phyloP scores from a whole-genome alignment of 2,329 filamentous ascomycete genomes.

The Epichloe scottii region DNA sequence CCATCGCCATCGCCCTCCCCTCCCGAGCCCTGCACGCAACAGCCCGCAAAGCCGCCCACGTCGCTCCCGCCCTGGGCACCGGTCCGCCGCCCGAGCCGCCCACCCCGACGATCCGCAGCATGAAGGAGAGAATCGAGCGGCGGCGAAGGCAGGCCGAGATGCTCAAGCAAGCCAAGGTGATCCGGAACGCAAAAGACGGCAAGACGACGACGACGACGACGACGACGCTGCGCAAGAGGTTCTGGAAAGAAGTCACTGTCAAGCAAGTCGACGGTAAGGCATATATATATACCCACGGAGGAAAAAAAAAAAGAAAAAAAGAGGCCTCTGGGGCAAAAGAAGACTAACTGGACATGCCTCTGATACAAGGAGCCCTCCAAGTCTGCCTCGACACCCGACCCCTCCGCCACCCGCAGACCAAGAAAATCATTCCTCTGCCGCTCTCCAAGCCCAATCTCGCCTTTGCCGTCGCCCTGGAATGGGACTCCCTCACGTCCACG shows the following conservation, averaged over 20 bases:
- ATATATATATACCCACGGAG: neutral
- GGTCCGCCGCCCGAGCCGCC: slow-evolving; percentile 49
- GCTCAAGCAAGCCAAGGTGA: slow-evolving; percentile 37
- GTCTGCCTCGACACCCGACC: slow-evolving; percentile 68
- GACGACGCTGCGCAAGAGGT: slow-evolving; percentile 52
- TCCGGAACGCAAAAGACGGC: slow-evolving; percentile 24
- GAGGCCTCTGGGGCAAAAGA: neutral
- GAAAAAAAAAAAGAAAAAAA: neutral
- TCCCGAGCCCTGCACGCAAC: slow-evolving; percentile 21
- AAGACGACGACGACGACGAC: slow-evolving; percentile 32
- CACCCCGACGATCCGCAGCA: slow-evolving; percentile 27
- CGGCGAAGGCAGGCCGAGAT: slow-evolving; percentile 42
- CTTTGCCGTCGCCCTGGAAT: slow-evolving; percentile 77
- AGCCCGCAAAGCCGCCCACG: slow-evolving; percentile 28
- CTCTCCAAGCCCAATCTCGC: slow-evolving; percentile 68
- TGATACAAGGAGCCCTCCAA: slow-evolving; percentile 30
- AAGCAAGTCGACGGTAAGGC: slow-evolving; percentile 49
- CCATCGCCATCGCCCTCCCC: neutral
- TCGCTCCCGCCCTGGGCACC: slow-evolving; percentile 39
- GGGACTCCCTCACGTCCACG: slow-evolving; percentile 72
- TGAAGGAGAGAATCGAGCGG: slow-evolving; percentile 34
- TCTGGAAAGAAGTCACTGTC: slow-evolving; percentile 79
- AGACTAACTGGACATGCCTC: neutral
- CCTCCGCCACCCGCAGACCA: slow-evolving; percentile 64
- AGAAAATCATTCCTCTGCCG: slow-evolving; percentile 60